Evolutionary conservation across 768 basidiomycete species (phyloP).

Genomic region (Tricholoma terreum): DNA sequence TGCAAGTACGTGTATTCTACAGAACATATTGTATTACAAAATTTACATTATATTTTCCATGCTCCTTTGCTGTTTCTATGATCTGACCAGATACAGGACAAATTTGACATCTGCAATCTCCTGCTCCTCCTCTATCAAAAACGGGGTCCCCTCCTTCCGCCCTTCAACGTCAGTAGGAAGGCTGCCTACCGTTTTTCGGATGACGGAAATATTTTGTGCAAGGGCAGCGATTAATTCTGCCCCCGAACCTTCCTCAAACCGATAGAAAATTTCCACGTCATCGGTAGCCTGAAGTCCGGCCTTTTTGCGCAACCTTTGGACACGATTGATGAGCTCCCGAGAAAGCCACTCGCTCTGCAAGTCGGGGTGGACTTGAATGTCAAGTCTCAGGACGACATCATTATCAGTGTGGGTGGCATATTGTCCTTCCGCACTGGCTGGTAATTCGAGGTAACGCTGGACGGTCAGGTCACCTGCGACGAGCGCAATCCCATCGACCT

Average conservation of each 20-base stretch:
- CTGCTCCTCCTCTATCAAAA: slow-evolving; percentile 84
- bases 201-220: slow-evolving; percentile 60
- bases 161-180: slow-evolving; percentile 60
- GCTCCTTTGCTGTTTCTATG: slow-evolving; percentile 28
- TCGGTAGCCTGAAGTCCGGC: slow-evolving; percentile 94
- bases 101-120: slow-evolving; percentile 82
- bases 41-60: slow-evolving; percentile 17
- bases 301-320: slow-evolving; percentile 94
- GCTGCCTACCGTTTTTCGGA: slow-evolving; percentile 72
- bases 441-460: slow-evolving; percentile 86
- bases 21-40: slow-evolving; percentile 27
- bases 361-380: slow-evolving; percentile 84
- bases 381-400: slow-evolving; percentile 92
- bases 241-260: slow-evolving; percentile 67
- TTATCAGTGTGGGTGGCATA: slow-evolving; percentile 87
- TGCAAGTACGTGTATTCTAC: slow-evolving; percentile 25
- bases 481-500: slow-evolving; percentile 87
- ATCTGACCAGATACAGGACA: slow-evolving; percentile 60
- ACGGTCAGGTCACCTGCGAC: slow-evolving; percentile 89
- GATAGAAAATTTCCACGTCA: slow-evolving; percentile 85
- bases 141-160: slow-evolving; percentile 42
- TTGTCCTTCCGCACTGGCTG: slow-evolving; percentile 53
- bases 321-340: slow-evolving; percentile 86
- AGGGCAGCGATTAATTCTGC: slow-evolving; percentile 65
- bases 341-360: slow-evolving; percentile 86